Evolutionary conservation across 805 yeast genomes (phyloP), one percentile per base, ranked within the genome.

Genomic region (Suhomyces faveliae): DNA sequence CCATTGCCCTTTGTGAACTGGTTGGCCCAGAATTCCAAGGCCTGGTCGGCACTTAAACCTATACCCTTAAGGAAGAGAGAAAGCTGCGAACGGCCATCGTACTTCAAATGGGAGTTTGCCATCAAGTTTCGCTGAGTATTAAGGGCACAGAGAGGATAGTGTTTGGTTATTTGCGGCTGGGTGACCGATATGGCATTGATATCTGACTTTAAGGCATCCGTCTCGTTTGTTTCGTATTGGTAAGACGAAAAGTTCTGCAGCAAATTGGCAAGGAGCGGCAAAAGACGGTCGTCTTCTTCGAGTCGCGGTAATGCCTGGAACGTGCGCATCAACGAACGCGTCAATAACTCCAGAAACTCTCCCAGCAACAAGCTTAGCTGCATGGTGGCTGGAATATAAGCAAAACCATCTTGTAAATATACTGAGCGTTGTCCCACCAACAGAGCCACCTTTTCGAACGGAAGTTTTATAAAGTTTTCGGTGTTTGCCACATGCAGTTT

Each of bases 271-370:
- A 94, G 73, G 23, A 94, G 81, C 0, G 97, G 97, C 44, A 90
- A 70, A 40, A 94, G 68, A 49, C 99, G 75, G 62, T 90, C 95
- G 60, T 90, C 97, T 69, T 92, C 98, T 60, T 90, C 96, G 47
- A 92, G 71, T 9, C 91, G 76, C 5, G 96, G 95, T 46, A 90
- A 70, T 17, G 87, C 78, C 60, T 86, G 87, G 57, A 89, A 83
- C 0, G 97, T 88, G 41, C 74, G 68, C 19, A 82, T 67, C 53
- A 94, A 71, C 17, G 82, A 80, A 13, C 66, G 61, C 2, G 64
- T 62, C 45, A 91, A 68, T 47, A 70, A 64, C 35, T 71, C 76
- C 29, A 80, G 70, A 63, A 85, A 92, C 61, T 89, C 96, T 37
- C 74, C 77, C 0, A 85, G 68, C 24, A 94, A 70, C 45, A 92